A percentile compares a stretch with the other conserved stretches of the same genome.
Conservation (phyloP, 1,284 basidiomycete genomes). For the Pascua guehoae region DNA sequence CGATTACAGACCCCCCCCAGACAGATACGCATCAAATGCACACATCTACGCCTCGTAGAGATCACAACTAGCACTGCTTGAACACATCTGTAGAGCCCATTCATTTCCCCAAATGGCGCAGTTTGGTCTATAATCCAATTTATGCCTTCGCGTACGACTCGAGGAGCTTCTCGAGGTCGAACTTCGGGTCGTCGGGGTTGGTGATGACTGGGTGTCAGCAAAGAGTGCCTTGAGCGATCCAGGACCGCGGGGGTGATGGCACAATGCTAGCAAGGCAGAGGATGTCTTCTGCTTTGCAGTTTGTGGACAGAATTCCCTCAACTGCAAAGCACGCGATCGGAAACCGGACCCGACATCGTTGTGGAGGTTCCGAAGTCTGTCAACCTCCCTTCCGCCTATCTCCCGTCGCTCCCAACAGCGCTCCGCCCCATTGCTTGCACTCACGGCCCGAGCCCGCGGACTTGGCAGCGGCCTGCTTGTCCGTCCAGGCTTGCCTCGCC, state of each 20-base stretch:
- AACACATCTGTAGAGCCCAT: no score
- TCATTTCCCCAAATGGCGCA: conserved; percentile 10
- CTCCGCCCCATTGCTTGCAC: neutral
- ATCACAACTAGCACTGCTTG: no score
- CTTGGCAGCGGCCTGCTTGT: conserved; percentile 58
- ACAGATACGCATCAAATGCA: no score
- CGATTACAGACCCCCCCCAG: no score
- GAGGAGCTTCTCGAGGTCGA: conserved; percentile 93
- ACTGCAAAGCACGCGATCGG: conserved; percentile 10
- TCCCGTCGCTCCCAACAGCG: no score
- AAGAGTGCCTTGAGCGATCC: neutral
- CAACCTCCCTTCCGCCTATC: neutral
- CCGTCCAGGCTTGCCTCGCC: conserved; percentile 87
- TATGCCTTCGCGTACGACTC: conserved; percentile 46
- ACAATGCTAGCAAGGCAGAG: neutral
- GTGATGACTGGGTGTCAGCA: conserved; percentile 63
- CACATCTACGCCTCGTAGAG: no score
- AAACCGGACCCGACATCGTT: conserved; percentile 3
- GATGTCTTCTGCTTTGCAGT: conserved; percentile 11
- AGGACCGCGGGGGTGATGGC: no score
- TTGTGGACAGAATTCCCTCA: neutral
- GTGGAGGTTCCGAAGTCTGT: neutral
- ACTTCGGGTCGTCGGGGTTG: conserved; percentile 89
- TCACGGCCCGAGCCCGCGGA: conserved; percentile 11
- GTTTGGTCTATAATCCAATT: conserved; percentile 10